Percentiles rank a stretch among this genome's conserved stretches.
phyloP scores from a whole-genome alignment of 345 rosid species.

The Gossypium herbaceum region DNA sequence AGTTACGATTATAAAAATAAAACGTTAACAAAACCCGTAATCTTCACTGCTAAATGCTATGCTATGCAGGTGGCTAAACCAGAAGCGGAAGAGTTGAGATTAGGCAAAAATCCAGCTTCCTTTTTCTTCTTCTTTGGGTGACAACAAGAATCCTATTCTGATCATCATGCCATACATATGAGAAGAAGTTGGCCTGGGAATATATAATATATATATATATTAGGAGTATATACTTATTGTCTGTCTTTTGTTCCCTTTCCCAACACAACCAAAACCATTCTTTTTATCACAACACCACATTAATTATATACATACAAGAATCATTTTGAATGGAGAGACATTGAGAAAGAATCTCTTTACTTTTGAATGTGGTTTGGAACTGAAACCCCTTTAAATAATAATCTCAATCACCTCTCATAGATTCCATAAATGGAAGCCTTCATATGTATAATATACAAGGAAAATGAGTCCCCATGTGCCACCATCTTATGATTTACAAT shows the following conservation, averaged over 20 bases:
- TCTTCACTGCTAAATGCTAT: too few relatives aligned
- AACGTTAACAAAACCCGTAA: too few relatives aligned
- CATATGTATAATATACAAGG: not conserved
- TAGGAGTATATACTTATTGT: not conserved
- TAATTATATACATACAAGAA: not conserved
- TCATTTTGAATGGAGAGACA: constrained; percentile 6
- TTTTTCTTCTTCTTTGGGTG: constrained; percentile 16
- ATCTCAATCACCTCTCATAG: constrained; percentile 11
- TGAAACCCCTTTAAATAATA: not conserved
- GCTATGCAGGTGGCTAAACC: not conserved
- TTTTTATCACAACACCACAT: constrained; percentile 14
- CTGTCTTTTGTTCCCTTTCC: constrained; percentile 20
- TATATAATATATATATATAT: not conserved
- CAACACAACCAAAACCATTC: constrained; percentile 19
- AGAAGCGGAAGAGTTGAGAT: not conserved
- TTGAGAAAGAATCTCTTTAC: not conserved
- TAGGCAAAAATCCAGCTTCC: not conserved
- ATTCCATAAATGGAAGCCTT: constrained; percentile 17
- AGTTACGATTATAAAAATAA: too few relatives aligned
- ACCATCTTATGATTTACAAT: constrained; percentile 19
- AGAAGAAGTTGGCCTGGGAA: constrained; percentile 20
- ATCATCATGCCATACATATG: constrained; percentile 18
- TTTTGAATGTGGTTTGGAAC: not conserved
- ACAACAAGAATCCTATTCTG: constrained; percentile 37
- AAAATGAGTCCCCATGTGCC: constrained; percentile 31